Evolutionary conservation across 805 yeast genomes (phyloP), one percentile per base, ranked within the genome.

Genomic region (Hanseniaspora clermontiae): DNA sequence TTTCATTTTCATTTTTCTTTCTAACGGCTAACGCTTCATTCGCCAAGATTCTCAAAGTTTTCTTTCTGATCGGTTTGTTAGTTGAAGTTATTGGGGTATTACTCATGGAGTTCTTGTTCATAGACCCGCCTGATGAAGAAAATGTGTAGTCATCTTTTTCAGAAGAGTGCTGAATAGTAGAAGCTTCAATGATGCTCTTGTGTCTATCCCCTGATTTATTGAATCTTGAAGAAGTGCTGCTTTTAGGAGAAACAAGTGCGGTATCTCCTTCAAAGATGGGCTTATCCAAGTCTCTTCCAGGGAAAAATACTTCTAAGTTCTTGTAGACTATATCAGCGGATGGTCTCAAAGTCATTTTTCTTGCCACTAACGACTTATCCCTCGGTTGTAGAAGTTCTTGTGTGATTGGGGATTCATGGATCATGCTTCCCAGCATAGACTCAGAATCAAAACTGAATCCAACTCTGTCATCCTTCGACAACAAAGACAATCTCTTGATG

Each of bases 301-400:
- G 98, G 74, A 93, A 93, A 66, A 86, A 93, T 64, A 80, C 79
- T 62, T 93, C 99, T 60, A 93, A 77, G 63, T 93, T 90, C 57
- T 88, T 87, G 66, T 90, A 93, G 34, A 93, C 84, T 43, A 87
- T 95, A 64, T 91, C 97, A 0, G 95, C 84, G 0, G 97, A 89
- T 1, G 99, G 99, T 66, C 99, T 80, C 15, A 93, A 83, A 8
- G 84, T 82, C 87, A 83, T 80, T 56, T 70, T 71, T 31, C 69
- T 63, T 5, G 54, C 50, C 15, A 63, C 27, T 2, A 14, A 48
- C 9, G 43, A 43, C 7, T 19, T 37, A 4, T 6, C 19, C 1
- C n/a, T 24, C 7, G 12, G 24, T 8, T 46, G 15, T 2, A 31
- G 1, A 20, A 12, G 19, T 42, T 40, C 53, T 27, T 55, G 12